Evolutionary conservation across 768 basidiomycete genomes (phyloP), one percentile per base, ranked within the genome.

Genomic region (Gloeostereum incarnatum): DNA sequence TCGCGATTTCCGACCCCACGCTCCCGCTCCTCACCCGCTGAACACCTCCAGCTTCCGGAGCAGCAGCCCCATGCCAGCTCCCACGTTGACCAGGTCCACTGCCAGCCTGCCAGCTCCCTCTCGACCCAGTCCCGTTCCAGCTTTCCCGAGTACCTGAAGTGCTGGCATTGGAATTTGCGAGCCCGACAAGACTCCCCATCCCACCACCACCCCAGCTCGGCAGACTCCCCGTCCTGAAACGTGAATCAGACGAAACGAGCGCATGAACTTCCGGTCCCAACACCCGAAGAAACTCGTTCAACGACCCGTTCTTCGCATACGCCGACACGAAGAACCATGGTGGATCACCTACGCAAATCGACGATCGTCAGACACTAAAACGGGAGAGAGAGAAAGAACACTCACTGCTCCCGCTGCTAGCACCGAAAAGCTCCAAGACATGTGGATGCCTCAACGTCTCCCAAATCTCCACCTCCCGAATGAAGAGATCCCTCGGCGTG

Each of bases 311-410:
- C 44, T 69, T 59, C 58, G 73, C 66, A 53, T 82, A 87, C 25
- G 82, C 80, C 48, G 77, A 79, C 34, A 92, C 85, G 36, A 84
- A 71, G 60, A 83, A 86, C 76, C 78, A 88, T 9, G 83, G 85
- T 9, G 76, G 73, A 29, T 80, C 76, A 17, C 74, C 73, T n/a
- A n/a, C n/a, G n/a, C n/a, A n/a, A n/a, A n/a, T n/a, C n/a, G n/a
- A n/a, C n/a, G n/a, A n/a, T n/a, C n/a, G n/a, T n/a, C n/a, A n/a
- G n/a, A n/a, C n/a, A n/a, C n/a, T n/a, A n/a, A n/a, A n/a, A n/a
- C n/a, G n/a, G n/a, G n/a, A n/a, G n/a, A n/a, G n/a, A n/a, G n/a
- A n/a, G n/a, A n/a, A n/a, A n/a, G n/a, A n/a, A n/a, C n/a, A n/a
- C n/a, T n/a, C n/a, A n/a, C n/a, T n/a, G 6, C 65, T 63, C 0